These are phyloP conservation scores for Polyplosphaeria fusca DNA, from an alignment of 495 filamentous ascomycete species.

Conservation along the genomic window DNA sequence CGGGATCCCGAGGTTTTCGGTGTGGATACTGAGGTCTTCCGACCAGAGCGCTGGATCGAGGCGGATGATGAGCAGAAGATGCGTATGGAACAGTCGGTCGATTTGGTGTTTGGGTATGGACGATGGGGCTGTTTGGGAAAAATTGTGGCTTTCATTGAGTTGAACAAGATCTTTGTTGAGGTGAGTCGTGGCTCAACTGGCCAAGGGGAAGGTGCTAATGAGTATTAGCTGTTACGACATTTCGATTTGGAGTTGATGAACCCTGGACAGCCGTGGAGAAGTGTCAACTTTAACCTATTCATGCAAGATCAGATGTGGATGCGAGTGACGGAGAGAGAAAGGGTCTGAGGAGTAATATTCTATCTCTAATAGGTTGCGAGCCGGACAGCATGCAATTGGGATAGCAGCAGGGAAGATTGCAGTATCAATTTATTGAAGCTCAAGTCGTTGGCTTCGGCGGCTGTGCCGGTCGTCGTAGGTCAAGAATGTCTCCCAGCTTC, in stretches of 20 bases:
- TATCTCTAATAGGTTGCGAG: too few species aligned
- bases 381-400: too few species aligned
- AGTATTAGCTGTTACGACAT: constrained; percentile 43
- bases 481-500: constrained; percentile 62
- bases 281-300: constrained; percentile 14
- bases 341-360: neutral
- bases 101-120: constrained; percentile 11
- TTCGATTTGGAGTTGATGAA: constrained; percentile 54
- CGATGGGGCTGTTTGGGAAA: constrained; percentile 10
- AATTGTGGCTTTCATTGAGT: constrained; percentile 43
- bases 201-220: neutral
- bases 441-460: too few species aligned
- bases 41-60: constrained; percentile 27
- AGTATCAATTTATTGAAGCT: too few species aligned
- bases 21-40: constrained; percentile 15
- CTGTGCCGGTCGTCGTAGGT: constrained; percentile 48
- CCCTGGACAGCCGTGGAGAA: constrained; percentile 46
- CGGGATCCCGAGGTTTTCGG: constrained; percentile 7
- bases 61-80: neutral
- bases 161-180: constrained; percentile 58
- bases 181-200: neutral
- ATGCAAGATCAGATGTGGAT: constrained; percentile 15
- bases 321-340: constrained; percentile 6
- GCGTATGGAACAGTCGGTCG: constrained; percentile 4
- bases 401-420: too few species aligned